Percentiles rank a stretch among this genome's conserved stretches.
These are phyloP conservation scores for Hymenoscyphus linearis DNA, from an alignment of 2,329 filamentous ascomycete species.

Conservation along the genomic window DNA sequence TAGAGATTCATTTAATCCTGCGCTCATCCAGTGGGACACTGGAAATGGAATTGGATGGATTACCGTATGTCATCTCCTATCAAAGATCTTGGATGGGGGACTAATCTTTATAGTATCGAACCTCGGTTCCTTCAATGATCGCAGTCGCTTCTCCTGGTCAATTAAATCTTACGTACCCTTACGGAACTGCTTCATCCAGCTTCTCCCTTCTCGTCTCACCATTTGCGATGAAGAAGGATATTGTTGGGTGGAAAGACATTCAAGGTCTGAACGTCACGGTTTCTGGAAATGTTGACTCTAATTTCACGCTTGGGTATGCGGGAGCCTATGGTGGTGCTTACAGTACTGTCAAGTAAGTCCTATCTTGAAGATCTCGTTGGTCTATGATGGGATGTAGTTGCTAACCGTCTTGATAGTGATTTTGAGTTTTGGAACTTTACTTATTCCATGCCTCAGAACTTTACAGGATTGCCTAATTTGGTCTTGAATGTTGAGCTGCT, in stretches of 20 bases:
- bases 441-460: constrained; percentile 35
- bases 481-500: constrained; percentile 18
- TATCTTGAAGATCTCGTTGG: neutral
- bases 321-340: constrained; percentile 33
- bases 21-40: constrained; percentile 53
- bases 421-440: constrained; percentile 46
- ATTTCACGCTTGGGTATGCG: constrained; percentile 18
- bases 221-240: constrained; percentile 39
- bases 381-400: neutral
- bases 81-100: neutral
- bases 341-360: constrained; percentile 29
- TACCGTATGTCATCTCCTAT: constrained; percentile 17
- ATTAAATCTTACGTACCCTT: constrained; percentile 49
- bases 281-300: constrained; percentile 24
- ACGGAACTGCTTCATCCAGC: constrained; percentile 42
- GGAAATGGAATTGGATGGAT: constrained; percentile 35
- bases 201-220: constrained; percentile 48
- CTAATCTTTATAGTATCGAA: constrained; percentile 29
- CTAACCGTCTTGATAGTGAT: constrained; percentile 21
- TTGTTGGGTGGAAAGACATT: constrained; percentile 43
- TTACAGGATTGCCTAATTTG: constrained; percentile 22
- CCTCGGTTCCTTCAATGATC: constrained; percentile 37
- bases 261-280: constrained; percentile 43
- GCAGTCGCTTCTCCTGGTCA: constrained; percentile 37
- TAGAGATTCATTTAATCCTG: constrained; percentile 51